A percentile compares a stretch with the other conserved stretches of the same genome.
phyloP scores from a whole-genome alignment of 1,284 basidiomycete genomes.

The Ceratobasidium sp. region DNA sequence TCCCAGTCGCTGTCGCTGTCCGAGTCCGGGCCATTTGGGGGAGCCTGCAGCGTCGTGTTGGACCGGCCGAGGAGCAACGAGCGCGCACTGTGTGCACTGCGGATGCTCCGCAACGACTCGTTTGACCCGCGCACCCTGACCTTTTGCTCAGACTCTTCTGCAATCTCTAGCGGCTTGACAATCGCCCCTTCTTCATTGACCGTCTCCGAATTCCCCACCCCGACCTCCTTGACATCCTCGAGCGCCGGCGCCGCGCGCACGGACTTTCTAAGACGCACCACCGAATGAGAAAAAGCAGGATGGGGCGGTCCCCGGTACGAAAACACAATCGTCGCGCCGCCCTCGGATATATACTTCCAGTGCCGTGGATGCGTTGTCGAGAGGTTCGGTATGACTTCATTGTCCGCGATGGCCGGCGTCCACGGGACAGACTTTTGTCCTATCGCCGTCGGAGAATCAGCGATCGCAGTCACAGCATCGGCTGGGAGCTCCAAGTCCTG shows the following conservation, averaged over 20 bases:
- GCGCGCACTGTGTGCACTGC: slow-evolving; percentile 10
- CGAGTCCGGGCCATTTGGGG: slow-evolving; percentile 40
- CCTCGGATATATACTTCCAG: slow-evolving; percentile 89
- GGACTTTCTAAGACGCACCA: slow-evolving; percentile 78
- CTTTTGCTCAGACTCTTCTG: slow-evolving; percentile 18
- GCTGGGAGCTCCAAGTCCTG: neutral
- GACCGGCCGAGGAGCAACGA: neutral
- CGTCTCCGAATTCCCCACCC: slow-evolving; percentile 15
- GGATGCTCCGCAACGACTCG: slow-evolving; percentile 23
- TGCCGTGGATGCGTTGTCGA: slow-evolving; percentile 55
- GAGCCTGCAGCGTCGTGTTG: slow-evolving; percentile 39
- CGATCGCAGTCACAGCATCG: neutral
- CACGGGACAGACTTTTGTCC: neutral
- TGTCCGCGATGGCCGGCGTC: neutral
- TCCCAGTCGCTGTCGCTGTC: slow-evolving; percentile 25
- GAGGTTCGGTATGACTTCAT: slow-evolving; percentile 13
- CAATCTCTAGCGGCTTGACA: slow-evolving; percentile 43
- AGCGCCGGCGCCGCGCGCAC: slow-evolving; percentile 44
- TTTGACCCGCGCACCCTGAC: slow-evolving; percentile 10
- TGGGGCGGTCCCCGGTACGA: slow-evolving; percentile 70
- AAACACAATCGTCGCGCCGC: slow-evolving; percentile 89
- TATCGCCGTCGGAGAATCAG: neutral
- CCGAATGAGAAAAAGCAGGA: slow-evolving; percentile 67
- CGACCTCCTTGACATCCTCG: slow-evolving; percentile 42
- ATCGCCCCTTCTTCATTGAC: slow-evolving; percentile 34